These are phyloP conservation scores for Neodidymelliopsis sp. DNA, from an alignment of 2,329 filamentous ascomycete genomes.

Conservation along the genomic window DNA sequence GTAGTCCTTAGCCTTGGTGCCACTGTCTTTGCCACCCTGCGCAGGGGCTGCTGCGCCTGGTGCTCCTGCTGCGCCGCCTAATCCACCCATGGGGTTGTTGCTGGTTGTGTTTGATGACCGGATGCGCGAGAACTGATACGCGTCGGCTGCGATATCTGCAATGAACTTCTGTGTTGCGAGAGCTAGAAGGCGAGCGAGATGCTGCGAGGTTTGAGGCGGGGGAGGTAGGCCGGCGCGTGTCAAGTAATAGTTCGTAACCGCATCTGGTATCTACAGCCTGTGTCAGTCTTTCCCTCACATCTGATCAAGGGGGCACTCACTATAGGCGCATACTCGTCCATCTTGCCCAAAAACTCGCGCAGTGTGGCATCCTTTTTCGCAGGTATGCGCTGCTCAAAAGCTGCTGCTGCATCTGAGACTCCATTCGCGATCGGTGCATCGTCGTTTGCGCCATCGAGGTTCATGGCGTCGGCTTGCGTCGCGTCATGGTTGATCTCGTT, in stretches of 20 bases:
- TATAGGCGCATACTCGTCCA: constrained; percentile 98
- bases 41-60: constrained; percentile 62
- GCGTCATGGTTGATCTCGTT: constrained; percentile 50
- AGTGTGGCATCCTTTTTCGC: constrained; percentile 91
- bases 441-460: constrained; percentile 52
- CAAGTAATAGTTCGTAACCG: constrained; percentile 97
- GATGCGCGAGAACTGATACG: constrained; percentile 97
- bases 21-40: constrained; percentile 57
- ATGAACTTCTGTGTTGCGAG: constrained; percentile 99
- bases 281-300: constrained; percentile 22
- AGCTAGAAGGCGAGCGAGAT: constrained; percentile 89
- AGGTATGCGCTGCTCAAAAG: constrained; percentile 69
- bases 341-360: constrained; percentile 91
- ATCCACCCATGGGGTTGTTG: constrained; percentile 89
- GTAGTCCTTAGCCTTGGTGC: constrained; percentile 54
- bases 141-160: constrained; percentile 94
- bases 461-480: constrained; percentile 50
- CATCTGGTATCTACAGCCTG: constrained; percentile 83
- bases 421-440: constrained; percentile 47
- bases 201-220: constrained; percentile 86
- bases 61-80: constrained; percentile 71
- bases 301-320: constrained; percentile 61
- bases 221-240: constrained; percentile 93
- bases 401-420: constrained; percentile 53
- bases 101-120: constrained; percentile 88